phyloP scores from a whole-genome alignment of 352 stramenopile species.

The Saprolegnia parasitica region DNA sequence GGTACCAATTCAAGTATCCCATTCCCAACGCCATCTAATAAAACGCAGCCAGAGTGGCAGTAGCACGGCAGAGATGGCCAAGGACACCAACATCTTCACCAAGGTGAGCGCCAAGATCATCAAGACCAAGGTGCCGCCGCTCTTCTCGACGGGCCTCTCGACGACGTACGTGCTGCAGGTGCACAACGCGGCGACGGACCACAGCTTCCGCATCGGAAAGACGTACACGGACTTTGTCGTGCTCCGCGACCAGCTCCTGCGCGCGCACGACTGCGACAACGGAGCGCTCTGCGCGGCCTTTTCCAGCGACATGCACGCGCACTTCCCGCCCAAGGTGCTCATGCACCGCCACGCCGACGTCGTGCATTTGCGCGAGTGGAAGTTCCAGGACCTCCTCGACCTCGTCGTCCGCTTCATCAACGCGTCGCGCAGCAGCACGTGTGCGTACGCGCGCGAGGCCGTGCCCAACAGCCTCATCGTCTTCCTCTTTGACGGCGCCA shows the following conservation, averaged over 20 bases:
- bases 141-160: constrained; percentile 17
- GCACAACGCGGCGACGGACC: constrained; percentile 9
- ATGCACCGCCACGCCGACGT: constrained; percentile 20
- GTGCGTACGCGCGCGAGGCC: neutral
- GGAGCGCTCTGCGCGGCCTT: neutral
- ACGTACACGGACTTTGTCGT: constrained; percentile 21
- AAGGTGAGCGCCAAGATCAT: constrained; percentile 16
- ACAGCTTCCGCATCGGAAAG: constrained; percentile 21
- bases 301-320: neutral
- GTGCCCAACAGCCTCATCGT: constrained; percentile 26
- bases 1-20: no score
- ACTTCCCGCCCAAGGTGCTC: constrained; percentile 9
- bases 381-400: constrained; percentile 22
- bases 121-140: constrained; percentile 20
- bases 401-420: constrained; percentile 22
- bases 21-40: no score
- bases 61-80: constrained; percentile 3
- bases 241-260: constrained; percentile 10
- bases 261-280: constrained; percentile 13
- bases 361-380: constrained; percentile 14
- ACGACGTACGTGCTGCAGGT: constrained; percentile 24
- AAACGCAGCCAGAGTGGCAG: no score
- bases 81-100: constrained; percentile 24
- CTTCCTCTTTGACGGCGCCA: constrained; percentile 28
- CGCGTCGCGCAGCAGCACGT: constrained; percentile 5